Conservation (phyloP, 2,329 filamentous ascomycete species). For the Talaromyces funiculosus region DNA sequence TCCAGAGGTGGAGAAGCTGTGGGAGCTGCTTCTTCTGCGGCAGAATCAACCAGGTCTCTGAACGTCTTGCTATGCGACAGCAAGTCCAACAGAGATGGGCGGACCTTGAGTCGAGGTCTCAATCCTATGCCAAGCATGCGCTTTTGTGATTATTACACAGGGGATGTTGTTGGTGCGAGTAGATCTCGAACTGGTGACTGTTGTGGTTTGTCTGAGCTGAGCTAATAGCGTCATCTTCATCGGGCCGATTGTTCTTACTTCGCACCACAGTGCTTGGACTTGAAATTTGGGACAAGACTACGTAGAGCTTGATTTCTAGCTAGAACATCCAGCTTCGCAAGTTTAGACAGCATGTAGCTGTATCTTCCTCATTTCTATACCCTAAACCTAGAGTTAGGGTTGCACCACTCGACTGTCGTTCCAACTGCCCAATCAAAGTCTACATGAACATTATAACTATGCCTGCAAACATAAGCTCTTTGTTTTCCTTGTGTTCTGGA, state of each 20-base stretch:
- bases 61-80: conserved; percentile 33
- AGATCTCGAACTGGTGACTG: background rate
- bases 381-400: background rate
- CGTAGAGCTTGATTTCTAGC: too few relatives aligned
- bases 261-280: too few relatives aligned
- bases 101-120: conserved; percentile 52
- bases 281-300: too few relatives aligned
- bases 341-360: background rate
- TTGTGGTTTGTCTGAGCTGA: background rate
- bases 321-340: too few relatives aligned
- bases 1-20: conserved; percentile 32
- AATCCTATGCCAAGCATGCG: conserved; percentile 47
- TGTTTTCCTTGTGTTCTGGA: background rate
- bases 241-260: background rate
- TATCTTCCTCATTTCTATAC: background rate
- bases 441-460: too few relatives aligned
- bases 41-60: conserved; percentile 5
- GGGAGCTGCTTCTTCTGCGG: conserved; percentile 20
- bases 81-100: conserved; percentile 59
- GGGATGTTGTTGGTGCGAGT: background rate
- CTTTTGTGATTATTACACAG: background rate
- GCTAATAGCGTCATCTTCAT: conserved; percentile 4
- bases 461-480: background rate
- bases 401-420: background rate
- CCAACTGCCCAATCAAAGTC: background rate